Evolutionary conservation across 176 grass and related monocot species (phyloP).

Genomic region (Musa schizocarpa): DNA sequence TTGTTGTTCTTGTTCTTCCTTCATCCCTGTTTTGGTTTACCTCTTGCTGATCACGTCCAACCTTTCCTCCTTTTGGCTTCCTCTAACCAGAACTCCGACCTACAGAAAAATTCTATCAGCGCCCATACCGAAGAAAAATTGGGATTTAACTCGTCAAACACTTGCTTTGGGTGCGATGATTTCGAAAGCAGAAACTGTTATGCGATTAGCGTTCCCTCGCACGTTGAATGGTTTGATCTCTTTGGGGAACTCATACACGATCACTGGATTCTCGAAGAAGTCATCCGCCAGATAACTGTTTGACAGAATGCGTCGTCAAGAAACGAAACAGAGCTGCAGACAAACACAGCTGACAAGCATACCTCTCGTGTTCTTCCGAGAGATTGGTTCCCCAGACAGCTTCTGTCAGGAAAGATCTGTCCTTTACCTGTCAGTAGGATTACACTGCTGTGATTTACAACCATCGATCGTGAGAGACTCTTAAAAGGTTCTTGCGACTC

Average conservation of each 20-base stretch:
- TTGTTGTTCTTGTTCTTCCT: too few species aligned
- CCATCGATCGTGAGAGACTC: background rate
- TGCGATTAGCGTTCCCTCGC: constrained; percentile 30
- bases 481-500: background rate
- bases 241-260: constrained; percentile 49
- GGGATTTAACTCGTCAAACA: too few species aligned
- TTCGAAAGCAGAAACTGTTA: constrained; percentile 46
- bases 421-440: constrained; percentile 30
- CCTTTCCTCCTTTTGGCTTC: constrained; percentile 60
- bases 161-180: constrained; percentile 51
- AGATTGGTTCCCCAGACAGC: constrained; percentile 32
- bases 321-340: background rate
- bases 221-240: constrained; percentile 54
- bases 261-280: constrained; percentile 30
- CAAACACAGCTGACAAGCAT: constrained; percentile 1
- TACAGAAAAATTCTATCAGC: background rate
- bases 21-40: constrained; percentile 10
- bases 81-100: constrained; percentile 42
- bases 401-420: constrained; percentile 35
- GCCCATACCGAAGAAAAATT: too few species aligned
- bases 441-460: background rate
- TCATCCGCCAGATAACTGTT: constrained; percentile 37
- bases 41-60: constrained; percentile 34
- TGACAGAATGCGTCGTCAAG: background rate
- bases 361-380: constrained; percentile 45